These are phyloP conservation scores for Globisporangium ultimum DNA, from an alignment of 352 stramenopile species.

Conservation along the genomic window DNA sequence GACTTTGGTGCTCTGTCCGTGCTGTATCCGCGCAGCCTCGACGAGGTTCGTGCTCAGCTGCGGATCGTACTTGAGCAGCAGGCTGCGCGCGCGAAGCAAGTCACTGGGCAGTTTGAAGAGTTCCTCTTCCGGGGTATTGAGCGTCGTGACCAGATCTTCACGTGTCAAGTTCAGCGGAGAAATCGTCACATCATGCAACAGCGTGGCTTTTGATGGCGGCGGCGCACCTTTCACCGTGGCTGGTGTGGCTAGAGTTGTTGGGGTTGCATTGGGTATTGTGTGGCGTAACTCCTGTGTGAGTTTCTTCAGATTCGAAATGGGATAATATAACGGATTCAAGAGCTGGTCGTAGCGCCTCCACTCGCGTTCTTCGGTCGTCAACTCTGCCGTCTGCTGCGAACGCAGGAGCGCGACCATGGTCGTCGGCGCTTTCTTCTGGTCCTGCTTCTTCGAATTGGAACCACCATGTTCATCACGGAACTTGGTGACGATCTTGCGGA, in stretches of 20 bases:
- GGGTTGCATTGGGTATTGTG: neutral
- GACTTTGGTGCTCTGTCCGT: constrained; percentile 22
- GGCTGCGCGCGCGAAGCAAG: constrained; percentile 44
- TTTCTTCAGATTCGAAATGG: constrained; percentile 36
- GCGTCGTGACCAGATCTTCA: constrained; percentile 51
- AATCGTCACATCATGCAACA: constrained; percentile 21
- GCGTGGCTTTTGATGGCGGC: constrained; percentile 6
- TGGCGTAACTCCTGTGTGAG: constrained; percentile 20
- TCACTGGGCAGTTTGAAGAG: constrained; percentile 63
- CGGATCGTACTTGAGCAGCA: constrained; percentile 68
- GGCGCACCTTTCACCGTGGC: neutral
- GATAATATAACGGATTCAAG: constrained; percentile 71
- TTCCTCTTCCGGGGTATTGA: constrained; percentile 72
- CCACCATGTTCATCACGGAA: constrained; percentile 52
- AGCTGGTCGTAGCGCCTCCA: constrained; percentile 71
- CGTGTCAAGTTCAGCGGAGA: constrained; percentile 36
- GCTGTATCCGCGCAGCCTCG: constrained; percentile 31
- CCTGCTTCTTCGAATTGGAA: constrained; percentile 6
- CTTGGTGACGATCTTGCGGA: constrained; percentile 67
- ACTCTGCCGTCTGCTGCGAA: constrained; percentile 36
- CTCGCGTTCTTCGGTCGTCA: constrained; percentile 65
- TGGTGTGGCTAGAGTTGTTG: too few relatives aligned
- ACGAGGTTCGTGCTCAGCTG: constrained; percentile 52
- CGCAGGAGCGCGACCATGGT: constrained; percentile 51
- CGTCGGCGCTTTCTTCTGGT: constrained; percentile 8